Percentiles rank a stretch among this genome's conserved stretches.
These are phyloP conservation scores for Metarhizium brunneum DNA, from an alignment of 2,329 filamentous ascomycete genomes.

Conservation along the genomic window DNA sequence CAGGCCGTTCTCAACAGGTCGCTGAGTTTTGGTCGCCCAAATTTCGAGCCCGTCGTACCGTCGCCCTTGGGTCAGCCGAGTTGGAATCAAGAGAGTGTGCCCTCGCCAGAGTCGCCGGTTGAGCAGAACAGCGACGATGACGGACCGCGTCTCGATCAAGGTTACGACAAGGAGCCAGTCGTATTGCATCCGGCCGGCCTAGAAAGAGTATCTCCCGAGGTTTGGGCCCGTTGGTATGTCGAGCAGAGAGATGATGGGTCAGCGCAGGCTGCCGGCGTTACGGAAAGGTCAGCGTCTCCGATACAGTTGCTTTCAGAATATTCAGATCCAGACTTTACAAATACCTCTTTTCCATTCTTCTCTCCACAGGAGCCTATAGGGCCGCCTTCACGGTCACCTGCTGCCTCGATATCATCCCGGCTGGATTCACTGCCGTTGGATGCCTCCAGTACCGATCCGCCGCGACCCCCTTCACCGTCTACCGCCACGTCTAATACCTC, in stretches of 20 bases:
- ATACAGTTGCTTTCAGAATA: not conserved
- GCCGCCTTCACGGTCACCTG: not conserved
- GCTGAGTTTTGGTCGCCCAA: not conserved
- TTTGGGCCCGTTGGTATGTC: not conserved
- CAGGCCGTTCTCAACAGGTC: not conserved
- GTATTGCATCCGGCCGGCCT: not conserved
- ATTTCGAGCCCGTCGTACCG: not conserved
- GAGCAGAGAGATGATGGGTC: not conserved
- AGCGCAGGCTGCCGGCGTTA: not conserved
- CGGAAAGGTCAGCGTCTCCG: not conserved
- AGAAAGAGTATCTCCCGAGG: not conserved
- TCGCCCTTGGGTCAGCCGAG: not conserved
- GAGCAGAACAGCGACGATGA: not conserved
- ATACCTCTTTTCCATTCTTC: not conserved
- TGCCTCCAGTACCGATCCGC: not conserved
- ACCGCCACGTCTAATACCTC: not conserved
- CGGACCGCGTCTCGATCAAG: not conserved
- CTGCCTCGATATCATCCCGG: not conserved
- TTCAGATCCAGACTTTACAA: not conserved
- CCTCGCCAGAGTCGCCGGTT: not conserved
- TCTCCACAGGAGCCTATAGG: not conserved
- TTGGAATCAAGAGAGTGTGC: not conserved
- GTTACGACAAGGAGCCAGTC: not conserved
- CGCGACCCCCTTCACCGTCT: not conserved
- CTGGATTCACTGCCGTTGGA: not conserved